phyloP scores from a whole-genome alignment of 2,329 filamentous ascomycete genomes.

The Claviceps spartinae region DNA sequence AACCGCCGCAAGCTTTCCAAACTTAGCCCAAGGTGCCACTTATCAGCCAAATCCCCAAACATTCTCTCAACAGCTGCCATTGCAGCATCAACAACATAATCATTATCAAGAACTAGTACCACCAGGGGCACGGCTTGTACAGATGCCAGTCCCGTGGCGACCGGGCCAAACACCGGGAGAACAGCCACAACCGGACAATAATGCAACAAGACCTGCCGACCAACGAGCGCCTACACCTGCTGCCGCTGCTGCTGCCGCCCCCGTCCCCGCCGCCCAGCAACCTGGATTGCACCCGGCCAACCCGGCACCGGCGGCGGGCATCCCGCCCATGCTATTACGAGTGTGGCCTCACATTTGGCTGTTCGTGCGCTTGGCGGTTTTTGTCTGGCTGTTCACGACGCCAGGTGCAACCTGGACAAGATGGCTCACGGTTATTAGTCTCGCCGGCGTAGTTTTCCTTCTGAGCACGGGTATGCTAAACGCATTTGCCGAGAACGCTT shows the following conservation, averaged over 20 bases:
- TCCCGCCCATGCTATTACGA: constrained; percentile 20
- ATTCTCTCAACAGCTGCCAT: constrained; percentile 7
- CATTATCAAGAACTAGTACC: constrained; percentile 11
- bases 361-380: constrained; percentile 40
- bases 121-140: not conserved
- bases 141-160: constrained; percentile 4
- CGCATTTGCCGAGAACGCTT: constrained; percentile 38
- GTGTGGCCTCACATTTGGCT: constrained; percentile 52
- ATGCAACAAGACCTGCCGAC: not conserved
- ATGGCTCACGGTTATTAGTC: constrained; percentile 39
- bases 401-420: constrained; percentile 44
- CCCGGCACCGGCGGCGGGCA: constrained; percentile 17
- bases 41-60: not conserved
- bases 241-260: not conserved
- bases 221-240: not conserved
- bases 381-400: constrained; percentile 53
- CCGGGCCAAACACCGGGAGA: constrained; percentile 11
- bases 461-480: constrained; percentile 46
- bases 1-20: constrained; percentile 8
- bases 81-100: constrained; percentile 4
- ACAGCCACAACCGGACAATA: constrained; percentile 5
- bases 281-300: constrained; percentile 24
- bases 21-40: constrained; percentile 1
- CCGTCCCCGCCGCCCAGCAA: not conserved
- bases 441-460: constrained; percentile 44